Base-by-base conservation (phyloP, 2,329 filamentous ascomycete species). In the Truncatella angustata region DNA sequence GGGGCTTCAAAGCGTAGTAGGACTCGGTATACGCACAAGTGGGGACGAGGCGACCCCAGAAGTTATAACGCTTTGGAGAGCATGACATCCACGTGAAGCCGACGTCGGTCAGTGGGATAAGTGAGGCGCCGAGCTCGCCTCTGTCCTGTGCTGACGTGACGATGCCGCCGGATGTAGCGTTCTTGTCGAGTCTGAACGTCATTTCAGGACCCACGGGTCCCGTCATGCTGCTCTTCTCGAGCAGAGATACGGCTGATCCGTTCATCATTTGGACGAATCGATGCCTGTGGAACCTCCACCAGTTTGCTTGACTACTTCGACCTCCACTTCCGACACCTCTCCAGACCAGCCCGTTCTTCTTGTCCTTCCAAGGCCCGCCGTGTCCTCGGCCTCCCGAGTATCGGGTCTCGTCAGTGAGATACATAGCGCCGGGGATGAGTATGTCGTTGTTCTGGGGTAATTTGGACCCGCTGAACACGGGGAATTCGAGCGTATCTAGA, bases 211-310 rank as follows among this genome's bases (percentile, higher is more conserved):
- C 70, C 58, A 2, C 61, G 59, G 0, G 55, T 18, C 69, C 67
- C 48, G 66, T 23, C 5, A 20, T 58, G 34, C 62, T 64, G n/a
- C 65, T 61, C 14, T 65, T 59, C 60, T 85, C 78, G 12, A 78
- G 70, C 16, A 66, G 63, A 23, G 65, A 64, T 21, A 85, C 78
- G 18, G 72, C 75, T 1, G 82, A 85, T 2, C 77, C 77, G 58
- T 90, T 88, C 52, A 86, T 71, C 82, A 88, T 85, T 51, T 82
- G 75, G 16, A 88, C 71, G 56, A 88, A 81, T 4, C 86, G 82
- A 58, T 87, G 85, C 20, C 86, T 81, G 50, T 89, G 86, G 58
- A 87, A 86, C n/a, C 80, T 78, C 46, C 75, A 77, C 85, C 86
- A 90, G 55, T 78, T 86, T 32, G 81, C 62, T 5, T 61, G 59